Percentiles rank a stretch among this genome's conserved stretches.
These are phyloP conservation scores for Cornus controversa DNA, from an alignment of 148 eudicot genomes.

Conservation along the genomic window DNA sequence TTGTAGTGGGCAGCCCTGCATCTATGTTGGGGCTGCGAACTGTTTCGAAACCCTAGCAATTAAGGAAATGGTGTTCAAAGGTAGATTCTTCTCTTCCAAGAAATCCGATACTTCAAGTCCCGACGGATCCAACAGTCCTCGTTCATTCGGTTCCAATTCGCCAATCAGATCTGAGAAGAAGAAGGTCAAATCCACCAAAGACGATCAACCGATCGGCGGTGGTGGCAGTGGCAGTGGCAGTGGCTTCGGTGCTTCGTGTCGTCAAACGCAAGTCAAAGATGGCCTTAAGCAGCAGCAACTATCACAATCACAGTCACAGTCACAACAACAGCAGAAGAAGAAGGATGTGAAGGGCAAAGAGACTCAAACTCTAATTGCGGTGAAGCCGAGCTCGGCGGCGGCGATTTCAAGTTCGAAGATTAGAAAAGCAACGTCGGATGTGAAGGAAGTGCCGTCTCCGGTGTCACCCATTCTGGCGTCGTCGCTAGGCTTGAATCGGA, in stretches of 20 bases:
- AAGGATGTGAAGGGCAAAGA: slow-evolving; percentile 39
- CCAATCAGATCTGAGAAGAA: slow-evolving; percentile 68
- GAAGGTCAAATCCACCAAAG: slow-evolving; percentile 43
- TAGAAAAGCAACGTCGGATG: slow-evolving; percentile 24
- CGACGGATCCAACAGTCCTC: slow-evolving; percentile 76
- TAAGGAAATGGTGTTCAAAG: not conserved
- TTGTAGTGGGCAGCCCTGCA: not conserved
- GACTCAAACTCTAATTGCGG: slow-evolving; percentile 17
- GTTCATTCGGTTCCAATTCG: slow-evolving; percentile 68
- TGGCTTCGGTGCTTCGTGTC: slow-evolving; percentile 5
- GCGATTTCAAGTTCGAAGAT: slow-evolving; percentile 15
- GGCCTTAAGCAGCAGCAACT: slow-evolving; percentile 8
- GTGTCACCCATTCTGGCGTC: slow-evolving; percentile 90
- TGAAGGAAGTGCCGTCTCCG: slow-evolving; percentile 33
- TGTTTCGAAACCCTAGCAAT: not conserved
- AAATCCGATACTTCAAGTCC: slow-evolving; percentile 82
- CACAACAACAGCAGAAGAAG: slow-evolving; percentile 10
- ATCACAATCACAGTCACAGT: not conserved
- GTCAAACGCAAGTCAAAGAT: slow-evolving; percentile 21
- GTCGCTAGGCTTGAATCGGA: slow-evolving; percentile 86
- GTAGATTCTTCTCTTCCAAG: slow-evolving; percentile 76
- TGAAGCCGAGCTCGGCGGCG: slow-evolving; percentile 13
- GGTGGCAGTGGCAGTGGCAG: not conserved
- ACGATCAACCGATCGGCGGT: slow-evolving; percentile 11
- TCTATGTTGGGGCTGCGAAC: not conserved